phyloP scores from a whole-genome alignment of 106 monocot species.

The Dendrobium huoshanense region DNA sequence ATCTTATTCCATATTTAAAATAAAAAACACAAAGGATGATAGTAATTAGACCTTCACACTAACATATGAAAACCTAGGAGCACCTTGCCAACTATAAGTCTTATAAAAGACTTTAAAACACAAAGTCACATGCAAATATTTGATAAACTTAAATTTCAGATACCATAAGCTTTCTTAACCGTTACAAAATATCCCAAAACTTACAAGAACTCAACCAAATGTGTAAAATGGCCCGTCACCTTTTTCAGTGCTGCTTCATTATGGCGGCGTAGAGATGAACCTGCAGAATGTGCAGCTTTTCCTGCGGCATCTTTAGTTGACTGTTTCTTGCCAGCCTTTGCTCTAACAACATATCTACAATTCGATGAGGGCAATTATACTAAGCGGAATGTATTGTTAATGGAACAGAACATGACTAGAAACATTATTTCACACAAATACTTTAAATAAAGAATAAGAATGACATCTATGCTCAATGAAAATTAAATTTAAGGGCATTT shows the following conservation, averaged over 20 bases:
- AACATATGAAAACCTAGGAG: neutral
- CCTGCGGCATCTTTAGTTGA: slow-evolving; percentile 93
- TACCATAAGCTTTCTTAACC: neutral
- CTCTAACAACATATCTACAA: slow-evolving; percentile 74
- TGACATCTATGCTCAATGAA: neutral
- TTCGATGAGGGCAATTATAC: neutral
- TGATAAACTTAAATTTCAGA: neutral
- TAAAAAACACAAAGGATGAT: neutral
- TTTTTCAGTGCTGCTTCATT: slow-evolving; percentile 95
- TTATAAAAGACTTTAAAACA: neutral
- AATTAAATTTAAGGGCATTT: neutral
- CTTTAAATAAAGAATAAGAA: neutral
- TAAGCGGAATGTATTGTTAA: neutral
- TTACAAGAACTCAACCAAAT: neutral
- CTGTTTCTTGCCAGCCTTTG: slow-evolving; percentile 86
- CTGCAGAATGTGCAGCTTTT: slow-evolving; percentile 80
- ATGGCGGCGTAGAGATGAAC: slow-evolving; percentile 83
- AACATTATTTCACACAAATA: neutral
- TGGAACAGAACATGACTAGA: neutral
- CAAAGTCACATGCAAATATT: neutral
- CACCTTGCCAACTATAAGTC: neutral
- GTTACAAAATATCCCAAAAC: neutral
- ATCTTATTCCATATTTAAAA: too few relatives aligned
- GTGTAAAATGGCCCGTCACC: slow-evolving; percentile 21
- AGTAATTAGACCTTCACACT: neutral